A percentile compares a stretch with the other conserved stretches of the same genome.
These are phyloP conservation scores for Termitomyces sp. DNA, from an alignment of 768 basidiomycete genomes.

Conservation along the genomic window DNA sequence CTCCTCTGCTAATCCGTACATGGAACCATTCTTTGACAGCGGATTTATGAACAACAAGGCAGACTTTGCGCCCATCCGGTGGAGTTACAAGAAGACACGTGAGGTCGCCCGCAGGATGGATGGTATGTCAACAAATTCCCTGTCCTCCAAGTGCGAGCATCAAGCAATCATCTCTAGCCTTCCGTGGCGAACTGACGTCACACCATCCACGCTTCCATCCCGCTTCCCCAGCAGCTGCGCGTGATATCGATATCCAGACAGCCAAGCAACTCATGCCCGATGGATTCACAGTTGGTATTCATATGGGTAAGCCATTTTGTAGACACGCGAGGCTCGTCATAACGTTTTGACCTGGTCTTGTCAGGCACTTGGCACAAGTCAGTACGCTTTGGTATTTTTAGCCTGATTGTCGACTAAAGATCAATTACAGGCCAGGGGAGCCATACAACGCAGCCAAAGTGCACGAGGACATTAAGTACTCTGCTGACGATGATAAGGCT, in stretches of 20 bases:
- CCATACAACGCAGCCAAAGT: conserved; percentile 49
- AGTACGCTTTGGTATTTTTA: conserved; percentile 1
- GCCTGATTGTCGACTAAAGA: not conserved
- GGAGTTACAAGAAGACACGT: conserved; percentile 76
- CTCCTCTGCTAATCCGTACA: conserved; percentile 53
- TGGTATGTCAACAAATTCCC: conserved; percentile 26
- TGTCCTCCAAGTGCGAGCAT: not conserved
- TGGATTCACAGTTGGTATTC: conserved; percentile 62
- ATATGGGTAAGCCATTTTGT: conserved; percentile 46
- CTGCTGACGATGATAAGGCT: conserved; percentile 61
- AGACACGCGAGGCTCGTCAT: not conserved
- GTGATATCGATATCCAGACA: conserved; percentile 64
- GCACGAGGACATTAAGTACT: conserved; percentile 63
- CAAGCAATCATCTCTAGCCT: conserved; percentile 32
- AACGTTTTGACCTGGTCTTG: not conserved
- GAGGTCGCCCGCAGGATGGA: conserved; percentile 72
- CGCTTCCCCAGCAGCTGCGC: conserved; percentile 50
- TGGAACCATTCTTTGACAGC: conserved; percentile 60
- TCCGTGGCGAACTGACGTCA: conserved; percentile 66
- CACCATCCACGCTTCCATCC: conserved; percentile 77
- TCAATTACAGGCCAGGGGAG: conserved; percentile 39
- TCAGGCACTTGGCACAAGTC: conserved; percentile 50
- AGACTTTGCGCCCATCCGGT: conserved; percentile 70
- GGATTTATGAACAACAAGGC: conserved; percentile 82
- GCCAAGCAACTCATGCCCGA: conserved; percentile 58